A percentile compares a stretch with the other conserved stretches of the same genome.
Conservation (phyloP, 2,329 filamentous ascomycete genomes). For the Aspergillus brasiliensis region DNA sequence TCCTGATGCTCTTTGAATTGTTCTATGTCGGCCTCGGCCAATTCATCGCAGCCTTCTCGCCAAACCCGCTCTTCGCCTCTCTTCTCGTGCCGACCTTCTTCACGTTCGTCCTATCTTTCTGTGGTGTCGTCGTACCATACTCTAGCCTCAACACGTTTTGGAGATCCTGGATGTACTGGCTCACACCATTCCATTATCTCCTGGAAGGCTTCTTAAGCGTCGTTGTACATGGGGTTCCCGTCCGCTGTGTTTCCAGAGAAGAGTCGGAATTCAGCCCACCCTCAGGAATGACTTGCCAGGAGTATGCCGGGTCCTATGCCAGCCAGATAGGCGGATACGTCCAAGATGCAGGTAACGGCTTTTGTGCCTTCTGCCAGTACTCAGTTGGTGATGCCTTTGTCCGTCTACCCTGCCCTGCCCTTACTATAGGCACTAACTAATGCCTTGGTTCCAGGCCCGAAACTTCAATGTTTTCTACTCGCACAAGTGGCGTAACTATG, state of each 20-base stretch:
- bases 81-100: slow-evolving; percentile 70
- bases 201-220: slow-evolving; percentile 63
- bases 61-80: slow-evolving; percentile 67
- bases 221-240: slow-evolving; percentile 56
- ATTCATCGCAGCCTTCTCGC: slow-evolving; percentile 66
- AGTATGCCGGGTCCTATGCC: slow-evolving; percentile 60
- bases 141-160: slow-evolving; percentile 65
- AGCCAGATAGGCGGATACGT: slow-evolving; percentile 63
- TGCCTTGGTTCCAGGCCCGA: slow-evolving; percentile 25
- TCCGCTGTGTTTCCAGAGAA: slow-evolving; percentile 59
- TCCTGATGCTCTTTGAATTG: slow-evolving; percentile 67
- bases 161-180: slow-evolving; percentile 66
- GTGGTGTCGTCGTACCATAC: slow-evolving; percentile 73
- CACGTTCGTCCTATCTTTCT: slow-evolving; percentile 70
- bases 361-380: slow-evolving; percentile 68
- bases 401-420: slow-evolving; percentile 16
- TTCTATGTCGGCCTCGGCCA: slow-evolving; percentile 68
- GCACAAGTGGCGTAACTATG: slow-evolving; percentile 67
- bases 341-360: slow-evolving; percentile 53
- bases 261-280: slow-evolving; percentile 64
- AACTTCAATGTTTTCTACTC: slow-evolving; percentile 63
- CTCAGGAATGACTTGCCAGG: slow-evolving; percentile 59
- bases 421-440: neutral
- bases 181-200: slow-evolving; percentile 69
- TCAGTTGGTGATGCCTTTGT: slow-evolving; percentile 64